A percentile compares a stretch with the other conserved stretches of the same genome.
Evolutionary conservation across 306 rosid species (phyloP).

Genomic region (Alnus rubra): DNA sequence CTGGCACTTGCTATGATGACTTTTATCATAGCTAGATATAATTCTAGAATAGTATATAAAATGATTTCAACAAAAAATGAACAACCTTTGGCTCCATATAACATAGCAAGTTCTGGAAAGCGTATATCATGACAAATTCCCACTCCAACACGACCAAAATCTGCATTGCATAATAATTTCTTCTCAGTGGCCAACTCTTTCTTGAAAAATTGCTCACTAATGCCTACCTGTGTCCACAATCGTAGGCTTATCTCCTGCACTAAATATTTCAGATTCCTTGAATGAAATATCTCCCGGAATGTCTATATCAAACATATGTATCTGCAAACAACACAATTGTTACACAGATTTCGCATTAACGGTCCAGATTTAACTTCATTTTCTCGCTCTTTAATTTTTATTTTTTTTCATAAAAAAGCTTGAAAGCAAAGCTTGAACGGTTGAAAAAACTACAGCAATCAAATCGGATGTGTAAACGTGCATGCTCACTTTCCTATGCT

Average conservation of each 20-base stretch:
- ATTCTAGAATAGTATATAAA: too few species aligned
- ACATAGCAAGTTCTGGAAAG: conserved; percentile 34
- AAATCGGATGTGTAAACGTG: neutral
- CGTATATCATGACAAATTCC: conserved; percentile 42
- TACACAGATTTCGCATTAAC: neutral
- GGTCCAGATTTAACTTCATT: too few species aligned
- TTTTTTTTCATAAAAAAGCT: too few species aligned
- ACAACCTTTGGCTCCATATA: conserved; percentile 29
- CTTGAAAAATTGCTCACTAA: neutral
- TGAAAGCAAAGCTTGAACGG: too few species aligned
- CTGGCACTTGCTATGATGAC: conserved; percentile 4
- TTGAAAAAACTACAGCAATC: neutral
- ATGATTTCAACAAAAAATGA: neutral
- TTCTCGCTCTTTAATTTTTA: too few species aligned
- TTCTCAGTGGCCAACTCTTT: neutral
- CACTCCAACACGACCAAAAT: conserved; percentile 36
- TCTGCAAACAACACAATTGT: conserved; percentile 14
- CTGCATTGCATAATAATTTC: conserved; percentile 15
- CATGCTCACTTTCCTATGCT: conserved; percentile 32
- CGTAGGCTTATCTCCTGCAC: conserved; percentile 31
- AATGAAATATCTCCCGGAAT: conserved; percentile 30
- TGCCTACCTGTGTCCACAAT: conserved; percentile 37
- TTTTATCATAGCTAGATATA: neutral
- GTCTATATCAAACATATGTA: conserved; percentile 38
- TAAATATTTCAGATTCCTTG: conserved; percentile 37